A percentile compares a stretch with the other conserved stretches of the same genome.
These are phyloP conservation scores for Sisymbrium altissimum DNA, from an alignment of 345 rosid species.

Conservation along the genomic window DNA sequence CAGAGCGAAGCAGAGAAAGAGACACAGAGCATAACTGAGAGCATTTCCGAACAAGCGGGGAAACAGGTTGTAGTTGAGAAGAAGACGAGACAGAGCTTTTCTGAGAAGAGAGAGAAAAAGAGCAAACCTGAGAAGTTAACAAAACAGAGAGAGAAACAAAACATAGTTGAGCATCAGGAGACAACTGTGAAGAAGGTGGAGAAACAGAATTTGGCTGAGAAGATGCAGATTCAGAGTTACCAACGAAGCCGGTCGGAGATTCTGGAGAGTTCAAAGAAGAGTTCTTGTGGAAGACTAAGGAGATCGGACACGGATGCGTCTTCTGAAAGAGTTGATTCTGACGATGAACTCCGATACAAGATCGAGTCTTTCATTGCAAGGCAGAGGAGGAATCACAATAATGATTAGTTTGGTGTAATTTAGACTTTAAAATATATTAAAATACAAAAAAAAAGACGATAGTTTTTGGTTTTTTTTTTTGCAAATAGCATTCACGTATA, in stretches of 20 bases:
- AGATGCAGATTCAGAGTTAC: conserved; percentile 20
- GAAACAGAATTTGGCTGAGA: conserved; percentile 8
- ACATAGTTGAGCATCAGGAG: conserved; percentile 1
- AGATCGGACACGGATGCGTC: conserved; percentile 42
- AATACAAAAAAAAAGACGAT: neutral
- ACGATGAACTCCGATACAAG: conserved; percentile 58
- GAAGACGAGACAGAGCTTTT: conserved; percentile 4
- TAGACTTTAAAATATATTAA: neutral
- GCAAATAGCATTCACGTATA: neutral
- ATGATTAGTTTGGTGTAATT: conserved; percentile 41
- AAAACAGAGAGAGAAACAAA: conserved; percentile 7
- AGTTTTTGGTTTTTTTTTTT: neutral
- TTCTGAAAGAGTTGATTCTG: conserved; percentile 39
- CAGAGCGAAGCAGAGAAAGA: conserved; percentile 1
- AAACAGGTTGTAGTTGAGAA: neutral
- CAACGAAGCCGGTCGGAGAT: conserved; percentile 53
- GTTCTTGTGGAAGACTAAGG: conserved; percentile 37
- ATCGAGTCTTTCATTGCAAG: conserved; percentile 77
- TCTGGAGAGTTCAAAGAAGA: conserved; percentile 14
- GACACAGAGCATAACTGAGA: conserved; percentile 1
- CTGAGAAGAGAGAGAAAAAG: neutral
- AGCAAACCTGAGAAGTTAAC: conserved; percentile 4
- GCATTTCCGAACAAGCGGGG: neutral
- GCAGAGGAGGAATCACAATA: conserved; percentile 60
- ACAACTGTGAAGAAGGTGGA: conserved; percentile 1